Evolutionary conservation across 805 yeast species (phyloP), one percentile per base, ranked within the genome.

Genomic region (Saccharomycopsis selenospora): DNA sequence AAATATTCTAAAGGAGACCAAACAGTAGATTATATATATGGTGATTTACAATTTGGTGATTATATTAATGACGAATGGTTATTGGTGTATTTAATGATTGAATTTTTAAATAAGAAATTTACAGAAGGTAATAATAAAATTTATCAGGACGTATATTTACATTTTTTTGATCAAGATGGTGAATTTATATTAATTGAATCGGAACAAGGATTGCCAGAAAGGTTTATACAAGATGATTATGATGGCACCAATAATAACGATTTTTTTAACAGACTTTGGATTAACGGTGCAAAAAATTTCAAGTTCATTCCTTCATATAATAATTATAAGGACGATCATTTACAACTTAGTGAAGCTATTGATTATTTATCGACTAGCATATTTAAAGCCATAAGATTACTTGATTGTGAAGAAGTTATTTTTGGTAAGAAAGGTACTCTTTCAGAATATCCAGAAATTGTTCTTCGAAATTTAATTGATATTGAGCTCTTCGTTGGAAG

Each of bases 131-230:
- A 28, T n/a, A n/a, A 28, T 10, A 10, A 28, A 10, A n/a, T 28
- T 10, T 33, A 55, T 47, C 63, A 55, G 45, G 71, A 69, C 48
- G 46, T 76, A 2, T 75, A 65, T 56, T 66, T 77, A 3, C 75
- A 70, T 36, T 52, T 67, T 2, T 64, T 67, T 50, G 86, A 80
- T 56, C 68, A 71, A 1, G 82, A 76, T 42, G 77, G 80, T 5
- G 87, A 82, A 50, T 72, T 75, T 42, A 45, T 80, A 7, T 57
- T 81, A 41, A 68, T 75, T 6, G 81, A 77, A 51, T 69, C 73
- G 1, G 66, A 72, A 30, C 73, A 77, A 3, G 48, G 54, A 1
- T 50, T 78, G 2, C 79, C 80, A 0, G 63, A 64, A 3, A 75
- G 79, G 74, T 56, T 75, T 7, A 66, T 63, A 4, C 78, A n/a